Percentiles rank a stretch among this genome's conserved stretches.
Conservation (phyloP, 768 basidiomycete genomes). For the Russula ochroleuca region DNA sequence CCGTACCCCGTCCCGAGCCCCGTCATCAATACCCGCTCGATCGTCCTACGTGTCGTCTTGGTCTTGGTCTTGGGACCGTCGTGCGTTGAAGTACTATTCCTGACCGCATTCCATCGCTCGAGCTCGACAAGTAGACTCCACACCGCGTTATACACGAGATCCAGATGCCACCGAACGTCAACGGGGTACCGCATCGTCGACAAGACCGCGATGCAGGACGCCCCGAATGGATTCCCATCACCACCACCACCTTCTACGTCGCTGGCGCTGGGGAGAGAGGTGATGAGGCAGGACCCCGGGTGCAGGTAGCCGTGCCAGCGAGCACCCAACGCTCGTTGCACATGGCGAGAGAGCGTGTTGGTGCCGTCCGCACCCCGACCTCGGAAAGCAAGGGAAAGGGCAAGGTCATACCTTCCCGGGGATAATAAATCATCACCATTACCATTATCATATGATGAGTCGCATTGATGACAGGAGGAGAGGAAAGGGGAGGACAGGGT, state of each 20-base stretch:
- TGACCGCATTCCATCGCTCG: constrained; percentile 20
- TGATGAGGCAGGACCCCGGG: constrained; percentile 19
- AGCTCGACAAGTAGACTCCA: constrained; percentile 34
- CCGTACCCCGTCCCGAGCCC: constrained; percentile 28
- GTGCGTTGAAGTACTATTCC: too few species aligned
- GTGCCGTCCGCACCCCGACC: too few species aligned
- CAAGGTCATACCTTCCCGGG: constrained; percentile 22
- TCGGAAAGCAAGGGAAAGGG: too few species aligned
- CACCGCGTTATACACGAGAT: constrained; percentile 37
- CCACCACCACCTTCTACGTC: background rate
- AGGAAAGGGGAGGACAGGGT: background rate
- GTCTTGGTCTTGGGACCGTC: too few species aligned
- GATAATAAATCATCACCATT: too few species aligned
- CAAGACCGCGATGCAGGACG: constrained; percentile 33
- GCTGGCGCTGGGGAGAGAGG: constrained; percentile 1
- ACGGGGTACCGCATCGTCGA: constrained; percentile 37
- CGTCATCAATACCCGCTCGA: constrained; percentile 23
- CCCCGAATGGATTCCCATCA: constrained; percentile 20
- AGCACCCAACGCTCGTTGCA: too few species aligned
- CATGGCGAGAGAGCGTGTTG: too few species aligned
- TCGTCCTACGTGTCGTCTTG: background rate
- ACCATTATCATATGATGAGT: too few species aligned
- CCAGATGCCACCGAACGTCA: constrained; percentile 33
- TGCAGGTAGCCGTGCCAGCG: too few species aligned
- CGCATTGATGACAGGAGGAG: too few species aligned